Conservation (phyloP, 148 eudicot species). For the Talinum fruticosum region DNA sequence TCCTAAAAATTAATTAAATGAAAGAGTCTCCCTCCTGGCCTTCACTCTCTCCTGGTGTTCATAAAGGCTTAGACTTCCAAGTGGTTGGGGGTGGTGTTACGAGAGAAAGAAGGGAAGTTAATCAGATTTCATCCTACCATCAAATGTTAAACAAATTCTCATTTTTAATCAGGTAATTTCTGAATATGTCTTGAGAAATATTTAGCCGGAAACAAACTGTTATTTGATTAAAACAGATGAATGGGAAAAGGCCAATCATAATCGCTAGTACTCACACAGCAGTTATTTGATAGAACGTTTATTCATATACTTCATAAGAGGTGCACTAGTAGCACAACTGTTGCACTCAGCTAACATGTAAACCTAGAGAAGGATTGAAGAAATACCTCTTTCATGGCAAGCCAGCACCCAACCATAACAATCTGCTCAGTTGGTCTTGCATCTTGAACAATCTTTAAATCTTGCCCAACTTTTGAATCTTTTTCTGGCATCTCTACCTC, state of each 20-base stretch:
- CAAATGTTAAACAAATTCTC: neutral
- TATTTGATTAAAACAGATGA: neutral
- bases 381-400: constrained; percentile 98
- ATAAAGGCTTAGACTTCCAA: neutral
- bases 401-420: constrained; percentile 99
- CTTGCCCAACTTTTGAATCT: constrained; percentile 33
- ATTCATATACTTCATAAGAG: neutral
- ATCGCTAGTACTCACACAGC: neutral
- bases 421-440: constrained; percentile 68
- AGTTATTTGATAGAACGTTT: neutral
- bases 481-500: constrained; percentile 34
- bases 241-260: neutral
- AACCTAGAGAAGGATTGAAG: neutral
- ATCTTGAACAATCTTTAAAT: constrained; percentile 32
- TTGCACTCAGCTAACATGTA: neutral
- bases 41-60: neutral
- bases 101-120: neutral
- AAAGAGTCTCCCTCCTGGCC: neutral
- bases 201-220: neutral
- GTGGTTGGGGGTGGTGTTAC: neutral
- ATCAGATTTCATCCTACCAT: neutral
- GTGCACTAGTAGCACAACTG: constrained; percentile 2
- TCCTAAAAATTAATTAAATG: neutral
- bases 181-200: neutral
- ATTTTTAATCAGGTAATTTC: neutral